Percentiles rank a stretch among this genome's conserved stretches.
Conservation (phyloP, 148 eudicot species). For the Rhododendron vialii region DNA sequence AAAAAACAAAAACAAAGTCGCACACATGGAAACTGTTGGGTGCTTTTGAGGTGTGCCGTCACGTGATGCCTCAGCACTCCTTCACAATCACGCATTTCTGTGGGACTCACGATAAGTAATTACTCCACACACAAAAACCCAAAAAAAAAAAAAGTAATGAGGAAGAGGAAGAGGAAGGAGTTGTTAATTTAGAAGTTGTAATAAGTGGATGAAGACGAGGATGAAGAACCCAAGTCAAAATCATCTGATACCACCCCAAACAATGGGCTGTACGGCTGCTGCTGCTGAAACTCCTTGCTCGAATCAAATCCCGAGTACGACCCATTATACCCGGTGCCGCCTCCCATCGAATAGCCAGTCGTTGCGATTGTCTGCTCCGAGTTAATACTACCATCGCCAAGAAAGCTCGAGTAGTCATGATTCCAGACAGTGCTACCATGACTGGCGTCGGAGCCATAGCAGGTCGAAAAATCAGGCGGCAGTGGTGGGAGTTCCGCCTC, state of each 20-base stretch:
- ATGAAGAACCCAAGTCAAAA: slow-evolving; percentile 10
- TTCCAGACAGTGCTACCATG: background rate
- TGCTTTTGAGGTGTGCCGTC: background rate
- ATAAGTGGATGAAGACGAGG: slow-evolving; percentile 11
- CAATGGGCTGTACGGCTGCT: background rate
- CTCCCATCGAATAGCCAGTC: background rate
- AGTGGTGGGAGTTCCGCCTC: slow-evolving; percentile 18
- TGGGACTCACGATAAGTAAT: background rate
- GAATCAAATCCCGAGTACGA: background rate
- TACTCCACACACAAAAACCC: background rate
- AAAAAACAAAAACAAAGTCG: background rate
- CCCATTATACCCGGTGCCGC: background rate
- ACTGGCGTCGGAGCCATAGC: background rate
- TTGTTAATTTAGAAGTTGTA: background rate
- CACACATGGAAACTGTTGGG: background rate
- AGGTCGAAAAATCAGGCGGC: slow-evolving; percentile 14
- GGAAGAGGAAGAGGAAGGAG: background rate
- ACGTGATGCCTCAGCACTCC: background rate
- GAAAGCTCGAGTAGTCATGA: background rate
- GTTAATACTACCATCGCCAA: no score
- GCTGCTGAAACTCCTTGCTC: background rate
- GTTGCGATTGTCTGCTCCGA: background rate
- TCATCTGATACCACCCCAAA: background rate
- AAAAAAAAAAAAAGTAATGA: background rate
- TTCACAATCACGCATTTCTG: background rate